Base-by-base conservation (phyloP, 2,329 filamentous ascomycete genomes). In the Plenodomus biglobosus region DNA sequence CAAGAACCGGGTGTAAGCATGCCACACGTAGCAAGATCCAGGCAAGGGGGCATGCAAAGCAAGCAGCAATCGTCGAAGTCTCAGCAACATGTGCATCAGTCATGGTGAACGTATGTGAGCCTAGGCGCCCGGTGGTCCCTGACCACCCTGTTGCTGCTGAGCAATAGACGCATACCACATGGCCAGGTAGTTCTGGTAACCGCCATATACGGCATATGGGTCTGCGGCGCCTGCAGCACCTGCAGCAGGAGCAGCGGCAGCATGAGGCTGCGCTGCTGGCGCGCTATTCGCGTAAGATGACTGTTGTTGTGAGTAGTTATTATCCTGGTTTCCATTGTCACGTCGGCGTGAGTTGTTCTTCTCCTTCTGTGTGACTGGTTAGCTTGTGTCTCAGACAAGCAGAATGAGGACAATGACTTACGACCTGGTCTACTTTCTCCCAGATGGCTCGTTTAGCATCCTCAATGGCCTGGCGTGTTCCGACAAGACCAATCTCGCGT, bases 361-460 rank as follows among this genome's bases (percentile, higher is more conserved):
- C 58, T 76, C 73, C 61, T 74, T 74, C 77, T 80, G 56, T 18
- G 40, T 56, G 16, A 43, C 18, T 35, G 43, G n/a, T 70, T 57
- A 68, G 59, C 8, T 30, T 18, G 36, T 30, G 35, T 24, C n/a
- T 8, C 20, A 21, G 18, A 19, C 8, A 16, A 38, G 1, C 6
- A 13, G 8, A 3, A 18, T 16, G 11, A 19, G 30, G 16, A 21
- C 22, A 21, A 13, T 18, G 16, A 81, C 86, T 75, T 82, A 92
- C 86, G 70, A 92, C 90, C 66, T 89, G 87, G 53, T 95, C 90
- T 40, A 96, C 90, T 75, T 96, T 96, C 60, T 95, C 91, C 70
- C 90, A 88, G 53, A 96, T 95, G 37, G 89, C 88, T 61, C 79
- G 79, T 76, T 95, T 95, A 30, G 92, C 92, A 56, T 84, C 83